Conservation (phyloP, 2,329 filamentous ascomycete genomes). For the Scedosporium apiospermum region DNA sequence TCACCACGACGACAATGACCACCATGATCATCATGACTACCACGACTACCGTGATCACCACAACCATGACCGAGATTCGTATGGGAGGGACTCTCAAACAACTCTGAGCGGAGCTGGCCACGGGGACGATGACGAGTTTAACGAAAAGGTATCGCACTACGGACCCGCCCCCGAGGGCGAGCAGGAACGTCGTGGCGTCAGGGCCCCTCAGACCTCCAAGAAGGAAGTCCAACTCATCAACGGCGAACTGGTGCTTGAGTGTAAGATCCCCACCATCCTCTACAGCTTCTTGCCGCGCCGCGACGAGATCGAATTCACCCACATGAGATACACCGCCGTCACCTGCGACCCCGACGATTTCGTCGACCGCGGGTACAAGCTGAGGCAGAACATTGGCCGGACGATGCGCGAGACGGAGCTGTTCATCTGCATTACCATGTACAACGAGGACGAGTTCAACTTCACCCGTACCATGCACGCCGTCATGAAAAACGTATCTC, state of each 20-base stretch:
- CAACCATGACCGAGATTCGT: slow-evolving; percentile 40
- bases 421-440: slow-evolving; percentile 97
- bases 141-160: slow-evolving; percentile 66
- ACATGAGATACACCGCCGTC: slow-evolving; percentile 98
- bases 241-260: slow-evolving; percentile 92
- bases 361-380: slow-evolving; percentile 75
- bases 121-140: slow-evolving; percentile 19
- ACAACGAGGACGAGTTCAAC: slow-evolving; percentile 94
- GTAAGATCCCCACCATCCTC: slow-evolving; percentile 96
- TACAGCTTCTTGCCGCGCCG: slow-evolving; percentile 92
- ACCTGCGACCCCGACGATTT: slow-evolving; percentile 97
- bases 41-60: background rate
- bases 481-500: slow-evolving; percentile 95
- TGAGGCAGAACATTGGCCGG: slow-evolving; percentile 80
- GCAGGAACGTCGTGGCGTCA: slow-evolving; percentile 78
- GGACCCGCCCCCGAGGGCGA: slow-evolving; percentile 79
- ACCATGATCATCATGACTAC: too few species aligned
- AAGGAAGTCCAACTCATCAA: slow-evolving; percentile 97
- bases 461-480: slow-evolving; percentile 98
- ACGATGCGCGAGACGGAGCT: slow-evolving; percentile 86
- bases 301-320: slow-evolving; percentile 92
- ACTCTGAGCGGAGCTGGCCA: slow-evolving; percentile 40
- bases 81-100: slow-evolving; percentile 41
- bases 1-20: too few species aligned
- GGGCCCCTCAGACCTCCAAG: slow-evolving; percentile 77